Conservation (phyloP, 768 basidiomycete genomes). For the Suillus americanus region DNA sequence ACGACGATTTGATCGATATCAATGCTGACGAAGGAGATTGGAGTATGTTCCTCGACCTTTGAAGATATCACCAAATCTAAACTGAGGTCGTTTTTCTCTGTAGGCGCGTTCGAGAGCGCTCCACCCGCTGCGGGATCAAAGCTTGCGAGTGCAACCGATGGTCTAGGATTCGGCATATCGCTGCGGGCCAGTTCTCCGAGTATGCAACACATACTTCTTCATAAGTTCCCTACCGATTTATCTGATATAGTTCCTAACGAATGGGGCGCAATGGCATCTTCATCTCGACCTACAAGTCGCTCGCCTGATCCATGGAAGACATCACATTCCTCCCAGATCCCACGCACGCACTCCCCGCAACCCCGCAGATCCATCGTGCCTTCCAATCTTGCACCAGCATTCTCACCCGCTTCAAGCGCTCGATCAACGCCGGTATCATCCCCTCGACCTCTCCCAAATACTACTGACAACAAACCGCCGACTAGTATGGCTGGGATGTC, state of each 20-base stretch:
- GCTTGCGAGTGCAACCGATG: conserved; percentile 19
- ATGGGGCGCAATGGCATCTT: conserved; percentile 22
- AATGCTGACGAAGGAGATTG: conserved; percentile 93
- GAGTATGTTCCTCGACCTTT: conserved; percentile 55
- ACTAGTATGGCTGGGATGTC: conserved; percentile 50
- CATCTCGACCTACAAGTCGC: conserved; percentile 6
- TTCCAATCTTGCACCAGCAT: conserved; percentile 2
- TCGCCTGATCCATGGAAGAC: conserved; percentile 18
- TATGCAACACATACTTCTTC: not conserved
- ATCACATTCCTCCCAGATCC: conserved; percentile 15
- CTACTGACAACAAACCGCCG: conserved; percentile 14
- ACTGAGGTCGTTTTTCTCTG: not conserved
- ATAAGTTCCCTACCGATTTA: not conserved
- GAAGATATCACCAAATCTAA: not conserved
- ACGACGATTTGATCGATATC: conserved; percentile 86
- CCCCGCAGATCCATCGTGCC: conserved; percentile 7
- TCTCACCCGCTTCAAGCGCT: conserved; percentile 20
- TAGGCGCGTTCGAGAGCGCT: conserved; percentile 76
- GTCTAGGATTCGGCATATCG: conserved; percentile 26
- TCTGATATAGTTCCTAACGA: conserved; percentile 13
- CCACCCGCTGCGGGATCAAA: conserved; percentile 31
- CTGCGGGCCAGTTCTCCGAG: not conserved
- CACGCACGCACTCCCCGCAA: conserved; percentile 24
- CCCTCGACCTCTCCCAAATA: conserved; percentile 9
- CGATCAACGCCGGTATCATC: conserved; percentile 28